These are phyloP conservation scores for Mortierella sp. DNA, from an alignment of 371 early-diverging fungal genomes.

Conservation along the genomic window DNA sequence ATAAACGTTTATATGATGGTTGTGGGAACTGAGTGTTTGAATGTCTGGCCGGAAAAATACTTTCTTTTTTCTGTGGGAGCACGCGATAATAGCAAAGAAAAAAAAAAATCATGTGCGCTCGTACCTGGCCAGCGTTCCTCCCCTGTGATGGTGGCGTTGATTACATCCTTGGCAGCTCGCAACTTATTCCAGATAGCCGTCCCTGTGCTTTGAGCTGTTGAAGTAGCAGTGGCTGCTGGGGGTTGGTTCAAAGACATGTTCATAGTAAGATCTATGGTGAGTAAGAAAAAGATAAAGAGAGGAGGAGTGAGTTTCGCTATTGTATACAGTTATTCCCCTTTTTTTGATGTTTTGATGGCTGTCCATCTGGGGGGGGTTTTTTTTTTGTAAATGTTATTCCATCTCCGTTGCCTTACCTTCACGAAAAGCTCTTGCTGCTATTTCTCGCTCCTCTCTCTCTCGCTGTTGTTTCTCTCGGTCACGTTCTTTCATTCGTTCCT, in stretches of 20 bases:
- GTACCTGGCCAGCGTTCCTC: slow-evolving; percentile 61
- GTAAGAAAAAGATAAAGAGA: background rate
- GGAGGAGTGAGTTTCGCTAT: background rate
- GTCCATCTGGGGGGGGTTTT: too few species aligned
- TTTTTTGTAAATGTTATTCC: background rate
- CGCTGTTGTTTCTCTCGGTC: slow-evolving; percentile 41
- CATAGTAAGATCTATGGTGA: slow-evolving; percentile 13
- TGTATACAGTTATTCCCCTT: background rate
- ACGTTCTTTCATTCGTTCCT: slow-evolving; percentile 45
- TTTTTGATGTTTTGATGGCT: too few species aligned
- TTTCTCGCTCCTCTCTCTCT: slow-evolving; percentile 43
- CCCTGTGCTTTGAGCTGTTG: slow-evolving; percentile 30
- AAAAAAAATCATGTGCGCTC: slow-evolving; percentile 3
- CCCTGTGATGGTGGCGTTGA: slow-evolving; percentile 66
- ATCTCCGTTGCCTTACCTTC: slow-evolving; percentile 18
- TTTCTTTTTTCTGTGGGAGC: background rate
- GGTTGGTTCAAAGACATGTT: background rate
- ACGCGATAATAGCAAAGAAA: background rate
- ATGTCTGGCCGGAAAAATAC: background rate
- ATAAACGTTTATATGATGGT: slow-evolving; percentile 2
- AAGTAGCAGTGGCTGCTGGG: slow-evolving; percentile 9
- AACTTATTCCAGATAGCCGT: slow-evolving; percentile 64
- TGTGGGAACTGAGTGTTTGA: background rate
- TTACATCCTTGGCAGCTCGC: slow-evolving; percentile 67
- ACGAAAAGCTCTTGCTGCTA: slow-evolving; percentile 16